Evolutionary conservation across 2,329 filamentous ascomycete species (phyloP).

Genomic region (Arthroderma sp.): DNA sequence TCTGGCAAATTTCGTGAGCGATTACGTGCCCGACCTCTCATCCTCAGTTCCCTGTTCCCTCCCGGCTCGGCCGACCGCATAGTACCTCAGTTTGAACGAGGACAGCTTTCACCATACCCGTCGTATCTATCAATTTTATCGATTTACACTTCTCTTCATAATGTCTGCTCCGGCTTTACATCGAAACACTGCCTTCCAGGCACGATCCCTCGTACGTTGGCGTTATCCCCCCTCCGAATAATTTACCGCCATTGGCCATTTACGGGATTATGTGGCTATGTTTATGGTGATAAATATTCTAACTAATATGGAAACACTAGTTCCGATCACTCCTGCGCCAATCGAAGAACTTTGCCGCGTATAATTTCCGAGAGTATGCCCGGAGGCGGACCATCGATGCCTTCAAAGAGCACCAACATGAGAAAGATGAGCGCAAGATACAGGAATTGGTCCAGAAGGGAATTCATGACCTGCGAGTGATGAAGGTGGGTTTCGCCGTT

Average conservation of each 20-base stretch:
- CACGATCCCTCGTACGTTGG: conserved; percentile 31
- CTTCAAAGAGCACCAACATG: conserved; percentile 66
- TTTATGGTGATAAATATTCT: too few species aligned
- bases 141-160: conserved; percentile 6
- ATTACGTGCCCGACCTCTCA: neutral
- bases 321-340: conserved; percentile 87
- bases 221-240: neutral
- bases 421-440: conserved; percentile 60
- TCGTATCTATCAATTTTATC: too few species aligned
- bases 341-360: conserved; percentile 73
- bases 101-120: too few species aligned
- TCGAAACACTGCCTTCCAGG: conserved; percentile 34
- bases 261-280: too few species aligned
- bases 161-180: conserved; percentile 33
- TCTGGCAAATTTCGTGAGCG: neutral
- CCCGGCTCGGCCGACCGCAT: neutral
- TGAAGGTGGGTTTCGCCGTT: conserved; percentile 59
- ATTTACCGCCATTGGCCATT: neutral
- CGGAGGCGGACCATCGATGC: conserved; percentile 79
- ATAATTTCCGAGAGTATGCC: conserved; percentile 97
- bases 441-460: conserved; percentile 86
- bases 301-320: conserved; percentile 32
- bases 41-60: neutral
- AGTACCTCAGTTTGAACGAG: too few species aligned
- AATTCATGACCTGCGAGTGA: conserved; percentile 67